These are phyloP conservation scores for Trichoderma gracile DNA, from an alignment of 2,329 filamentous ascomycete genomes.

Conservation along the genomic window DNA sequence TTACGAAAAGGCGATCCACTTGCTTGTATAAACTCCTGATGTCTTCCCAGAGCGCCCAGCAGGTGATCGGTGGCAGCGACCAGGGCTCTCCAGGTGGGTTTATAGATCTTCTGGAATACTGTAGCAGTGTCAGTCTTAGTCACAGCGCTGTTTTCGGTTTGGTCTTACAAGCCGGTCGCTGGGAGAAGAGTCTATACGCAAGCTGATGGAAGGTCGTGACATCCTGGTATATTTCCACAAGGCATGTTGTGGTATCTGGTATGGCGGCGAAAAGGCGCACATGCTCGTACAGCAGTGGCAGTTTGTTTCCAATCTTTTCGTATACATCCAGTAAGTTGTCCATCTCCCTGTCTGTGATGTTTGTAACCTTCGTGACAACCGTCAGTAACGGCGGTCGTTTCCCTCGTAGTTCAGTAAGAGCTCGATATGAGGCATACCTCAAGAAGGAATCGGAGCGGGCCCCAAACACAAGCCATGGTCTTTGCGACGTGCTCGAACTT, in stretches of 20 bases:
- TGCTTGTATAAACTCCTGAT: not conserved
- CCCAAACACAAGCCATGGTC: slow-evolving; percentile 10
- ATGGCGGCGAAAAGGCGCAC: not conserved
- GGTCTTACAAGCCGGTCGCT: not conserved
- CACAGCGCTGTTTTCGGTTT: accelerated
- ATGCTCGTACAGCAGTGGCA: not conserved
- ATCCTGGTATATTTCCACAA: not conserved
- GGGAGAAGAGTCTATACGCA: not conserved
- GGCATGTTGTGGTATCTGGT: not conserved
- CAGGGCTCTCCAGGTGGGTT: slow-evolving; percentile 3
- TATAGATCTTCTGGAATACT: slow-evolving; percentile 6
- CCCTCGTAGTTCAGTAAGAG: not conserved
- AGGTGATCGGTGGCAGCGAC: not conserved
- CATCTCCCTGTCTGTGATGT: not conserved
- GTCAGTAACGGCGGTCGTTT: not conserved
- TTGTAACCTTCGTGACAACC: not conserved
- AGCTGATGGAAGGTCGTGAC: not conserved
- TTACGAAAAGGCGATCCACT: not conserved
- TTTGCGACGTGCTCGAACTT: not conserved
- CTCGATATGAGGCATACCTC: not conserved
- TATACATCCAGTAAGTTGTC: slow-evolving; percentile 13
- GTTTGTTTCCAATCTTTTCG: not conserved
- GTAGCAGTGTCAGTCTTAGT: not conserved
- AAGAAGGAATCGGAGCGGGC: not conserved
- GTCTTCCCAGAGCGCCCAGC: not conserved